Conservation (phyloP, 2,329 filamentous ascomycete species). For the Aulographum hederae region DNA sequence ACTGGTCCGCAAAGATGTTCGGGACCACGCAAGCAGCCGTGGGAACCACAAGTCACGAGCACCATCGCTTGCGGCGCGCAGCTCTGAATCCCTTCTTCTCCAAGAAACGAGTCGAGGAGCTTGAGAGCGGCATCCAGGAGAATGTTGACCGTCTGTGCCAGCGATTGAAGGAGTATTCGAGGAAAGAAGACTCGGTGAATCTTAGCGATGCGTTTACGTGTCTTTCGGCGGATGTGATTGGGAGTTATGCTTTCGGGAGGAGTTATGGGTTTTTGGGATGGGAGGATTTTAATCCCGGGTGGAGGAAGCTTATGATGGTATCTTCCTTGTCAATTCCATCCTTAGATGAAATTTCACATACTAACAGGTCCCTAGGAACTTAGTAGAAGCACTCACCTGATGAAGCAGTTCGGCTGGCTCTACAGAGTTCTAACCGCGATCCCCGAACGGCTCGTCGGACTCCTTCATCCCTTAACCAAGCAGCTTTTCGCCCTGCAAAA, state of each 20-base stretch:
- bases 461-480: constrained; percentile 11
- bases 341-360: constrained; percentile 3
- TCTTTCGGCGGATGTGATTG: constrained; percentile 9
- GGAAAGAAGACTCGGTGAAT: constrained; percentile 2
- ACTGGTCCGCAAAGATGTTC: constrained; percentile 1
- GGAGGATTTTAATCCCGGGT: constrained; percentile 8
- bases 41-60: constrained; percentile 10
- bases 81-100: constrained; percentile 19
- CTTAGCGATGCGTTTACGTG: constrained; percentile 5
- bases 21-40: constrained; percentile 10
- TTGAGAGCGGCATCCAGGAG: constrained; percentile 9
- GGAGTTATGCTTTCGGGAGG: constrained; percentile 9
- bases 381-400: constrained; percentile 11
- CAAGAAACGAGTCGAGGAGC: constrained; percentile 7
- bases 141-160: constrained; percentile 3
- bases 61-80: constrained; percentile 14
- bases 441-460: constrained; percentile 8
- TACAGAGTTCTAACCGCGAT: constrained; percentile 6
- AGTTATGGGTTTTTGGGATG: constrained; percentile 8
- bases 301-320: constrained; percentile 5
- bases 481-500: constrained; percentile 12
- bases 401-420: constrained; percentile 10
- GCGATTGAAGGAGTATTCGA: constrained; percentile 1
- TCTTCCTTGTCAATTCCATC: constrained; percentile 2
- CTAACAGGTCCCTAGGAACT: constrained; percentile 7